These are phyloP conservation scores for Pogostemon cablin DNA, from an alignment of 257 asterid genomes.

Conservation along the genomic window DNA sequence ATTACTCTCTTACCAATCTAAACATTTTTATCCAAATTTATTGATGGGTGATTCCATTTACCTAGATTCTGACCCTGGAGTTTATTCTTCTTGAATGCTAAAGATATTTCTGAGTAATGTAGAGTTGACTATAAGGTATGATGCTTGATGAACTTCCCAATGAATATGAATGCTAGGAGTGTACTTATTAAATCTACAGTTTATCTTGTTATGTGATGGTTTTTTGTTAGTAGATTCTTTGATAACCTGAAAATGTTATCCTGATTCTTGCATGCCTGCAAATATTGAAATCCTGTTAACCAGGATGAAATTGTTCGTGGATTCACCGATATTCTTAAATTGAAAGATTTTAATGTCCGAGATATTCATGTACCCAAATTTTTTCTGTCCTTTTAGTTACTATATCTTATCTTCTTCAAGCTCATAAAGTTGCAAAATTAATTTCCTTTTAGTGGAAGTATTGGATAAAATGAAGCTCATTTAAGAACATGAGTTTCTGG, in stretches of 20 bases:
- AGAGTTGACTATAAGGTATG: neutral
- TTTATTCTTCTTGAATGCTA: neutral
- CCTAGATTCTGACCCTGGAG: neutral
- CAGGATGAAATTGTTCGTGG: no score
- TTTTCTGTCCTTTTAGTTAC: neutral
- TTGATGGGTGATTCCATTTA: slow-evolving; percentile 5
- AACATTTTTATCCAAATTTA: neutral
- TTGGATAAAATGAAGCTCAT: slow-evolving; percentile 30
- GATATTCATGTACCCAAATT: neutral
- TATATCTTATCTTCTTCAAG: neutral
- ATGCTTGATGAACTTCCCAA: slow-evolving; percentile 4
- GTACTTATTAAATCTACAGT: neutral
- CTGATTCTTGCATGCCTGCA: slow-evolving; percentile 16
- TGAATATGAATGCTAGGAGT: slow-evolving; percentile 7
- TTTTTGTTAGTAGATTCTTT: neutral
- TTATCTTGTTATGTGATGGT: neutral
- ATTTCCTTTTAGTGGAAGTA: slow-evolving; percentile 19
- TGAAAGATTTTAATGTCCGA: neutral
- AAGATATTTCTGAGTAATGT: neutral
- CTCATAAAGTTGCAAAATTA: neutral
- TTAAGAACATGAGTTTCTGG: slow-evolving; percentile 29
- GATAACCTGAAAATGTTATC: neutral
- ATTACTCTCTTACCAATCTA: neutral
- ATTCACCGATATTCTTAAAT: neutral
- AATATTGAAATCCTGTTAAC: neutral